Base-by-base conservation (phyloP, 2,329 filamentous ascomycete species). In the Cyphellophora europaea region DNA sequence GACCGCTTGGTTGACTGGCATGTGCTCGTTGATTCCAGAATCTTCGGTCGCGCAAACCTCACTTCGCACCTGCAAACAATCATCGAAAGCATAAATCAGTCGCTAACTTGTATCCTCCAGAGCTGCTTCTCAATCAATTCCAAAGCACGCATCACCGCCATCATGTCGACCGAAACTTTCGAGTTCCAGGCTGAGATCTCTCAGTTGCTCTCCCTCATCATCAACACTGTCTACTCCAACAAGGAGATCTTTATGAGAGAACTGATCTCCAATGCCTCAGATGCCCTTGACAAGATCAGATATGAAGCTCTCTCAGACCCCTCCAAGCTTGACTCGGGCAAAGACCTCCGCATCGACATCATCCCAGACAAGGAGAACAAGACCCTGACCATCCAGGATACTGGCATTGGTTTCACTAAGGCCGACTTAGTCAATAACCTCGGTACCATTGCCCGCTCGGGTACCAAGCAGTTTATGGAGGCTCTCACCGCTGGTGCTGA, bases 101-200 rank as follows among this genome's bases (percentile, higher is more conserved):
- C 16, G 18, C 18, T 11, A n/a, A 19, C 29, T 29, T 16, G n/a
- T 19, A 11, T 33, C 13, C 21, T 32, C 11, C 35, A 42, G 44
- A 43, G 19, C 36, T 36, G 36, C 34, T 38, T 30, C 16, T 11
- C 36, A 30, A 31, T 30, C 32, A 25, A 25, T 25, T n/a, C 39
- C 21, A 8, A 25, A n/a, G n/a, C 21, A 25, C 21, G n/a, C 27
- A 36, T 25, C 33, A 50, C 61, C 65, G 58, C 59, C 67, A 83
- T 63, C 64, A 94, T 93, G 85, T 69, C 86, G 67, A 56, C 62
- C 51, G 88, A 96, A 75, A 95, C 88, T 54, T 98, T 98, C 73
- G 89, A 96, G 82, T 98, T 96, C 76, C 91, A 98, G 82, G 91
- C 91, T 82, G 91, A 98, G 84, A 98, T 98, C 65, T 96, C 89